Evolutionary conservation across 805 yeast genomes (phyloP), one percentile per base, ranked within the genome.

Genomic region (Yamadazyma kitorensis): DNA sequence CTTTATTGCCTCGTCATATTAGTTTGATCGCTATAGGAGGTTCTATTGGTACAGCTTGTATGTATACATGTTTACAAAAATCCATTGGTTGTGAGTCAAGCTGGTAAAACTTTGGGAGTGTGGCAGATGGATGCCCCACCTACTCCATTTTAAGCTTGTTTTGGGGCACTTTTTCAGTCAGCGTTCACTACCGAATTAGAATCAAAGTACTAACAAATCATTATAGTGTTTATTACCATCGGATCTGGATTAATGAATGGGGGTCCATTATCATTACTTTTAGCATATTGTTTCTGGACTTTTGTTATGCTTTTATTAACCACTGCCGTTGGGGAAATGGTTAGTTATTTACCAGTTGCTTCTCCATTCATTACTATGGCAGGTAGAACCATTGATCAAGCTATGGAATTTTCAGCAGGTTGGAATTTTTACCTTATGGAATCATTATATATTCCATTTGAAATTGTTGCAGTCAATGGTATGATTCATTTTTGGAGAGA

Each of bases 401-500:
- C 68, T 11, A 52, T 58, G 32, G 67, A 61, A 44, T 51, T 55
- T 34, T 55, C 55, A 13, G 54, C 55, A 21, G 52, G 57, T 4
- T 40, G 57, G 27, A 63, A 63, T 45, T 63, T 61, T 36, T 63
- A 65, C 56, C 42, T 70, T 17, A 64, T 70, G 68, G 65, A 68
- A 43, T 57, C 68, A 29, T 52, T 67, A 37, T 67, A 66, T 41
- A 65, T 70, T 45, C 76, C 76, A 11, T 68, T 68, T 60, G 53
- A 72, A 60, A 57, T 70, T 34, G 63, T 68, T 13, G 61, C 65
- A 45, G 72, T 72, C 33, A 75, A 76, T 37, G 70, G 78, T 16
- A 71, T 76, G 67, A 55, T 78, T 20, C 78, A 71, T 44, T 72
- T 53, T 44, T 72, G 78, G 77, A 54, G 72, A 41, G 64, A 56